phyloP scores from a whole-genome alignment of 176 grass and related monocot genomes.

The Oryza meyeriana region DNA sequence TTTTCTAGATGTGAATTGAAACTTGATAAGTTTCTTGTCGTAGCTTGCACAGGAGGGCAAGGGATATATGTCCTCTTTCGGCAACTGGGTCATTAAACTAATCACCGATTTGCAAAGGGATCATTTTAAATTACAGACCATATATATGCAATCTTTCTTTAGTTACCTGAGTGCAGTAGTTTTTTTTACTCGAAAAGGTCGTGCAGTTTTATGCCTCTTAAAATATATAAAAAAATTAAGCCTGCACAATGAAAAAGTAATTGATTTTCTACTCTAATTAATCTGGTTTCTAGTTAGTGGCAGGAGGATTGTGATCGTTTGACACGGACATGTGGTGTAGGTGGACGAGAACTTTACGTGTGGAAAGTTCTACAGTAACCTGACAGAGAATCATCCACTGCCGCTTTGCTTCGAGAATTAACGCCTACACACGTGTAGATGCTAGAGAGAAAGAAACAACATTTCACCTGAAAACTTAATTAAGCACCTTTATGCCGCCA shows the following conservation, averaged over 20 bases:
- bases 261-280: neutral
- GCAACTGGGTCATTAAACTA: conserved; percentile 14
- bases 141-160: neutral
- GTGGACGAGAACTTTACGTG: conserved; percentile 15
- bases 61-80: neutral
- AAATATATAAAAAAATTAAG: neutral
- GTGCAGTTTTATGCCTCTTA: neutral
- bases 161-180: neutral
- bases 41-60: conserved; percentile 14
- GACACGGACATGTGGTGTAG: neutral
- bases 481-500: neutral
- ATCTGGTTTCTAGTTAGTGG: neutral
- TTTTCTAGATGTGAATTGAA: neutral
- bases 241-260: neutral
- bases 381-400: neutral
- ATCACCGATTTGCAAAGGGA: neutral
- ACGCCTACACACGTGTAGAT: neutral
- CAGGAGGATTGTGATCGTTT: neutral
- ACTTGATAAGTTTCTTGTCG: neutral
- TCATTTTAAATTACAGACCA: neutral
- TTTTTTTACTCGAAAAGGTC: neutral
- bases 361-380: neutral
- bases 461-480: neutral
- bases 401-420: neutral
- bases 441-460: neutral